These are phyloP conservation scores for Clavispora vitiphila DNA, from an alignment of 805 yeast genomes.

Conservation along the genomic window DNA sequence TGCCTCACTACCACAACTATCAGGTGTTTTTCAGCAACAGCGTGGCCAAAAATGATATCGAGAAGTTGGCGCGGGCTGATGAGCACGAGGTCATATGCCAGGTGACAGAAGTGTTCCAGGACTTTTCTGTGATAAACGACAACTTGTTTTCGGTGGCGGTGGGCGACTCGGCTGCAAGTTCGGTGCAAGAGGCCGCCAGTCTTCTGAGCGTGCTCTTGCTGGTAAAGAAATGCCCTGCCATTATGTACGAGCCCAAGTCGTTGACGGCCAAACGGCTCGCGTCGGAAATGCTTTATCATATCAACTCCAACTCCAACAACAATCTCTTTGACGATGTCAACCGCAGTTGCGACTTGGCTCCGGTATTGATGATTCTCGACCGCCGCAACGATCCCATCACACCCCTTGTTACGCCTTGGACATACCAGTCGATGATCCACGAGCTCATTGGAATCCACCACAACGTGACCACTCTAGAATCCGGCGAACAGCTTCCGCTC, in stretches of 20 bases:
- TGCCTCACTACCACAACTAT: conserved; percentile 78
- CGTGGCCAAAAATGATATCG: conserved; percentile 72
- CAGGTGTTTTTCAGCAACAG: conserved; percentile 74
- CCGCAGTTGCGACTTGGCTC: conserved; percentile 58
- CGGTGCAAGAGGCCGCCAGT: conserved; percentile 31
- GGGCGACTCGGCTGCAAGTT: conserved; percentile 14
- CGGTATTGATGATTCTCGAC: conserved; percentile 72
- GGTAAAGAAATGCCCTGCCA: conserved; percentile 69
- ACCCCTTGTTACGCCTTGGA: conserved; percentile 92
- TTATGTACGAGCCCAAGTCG: conserved; percentile 73
- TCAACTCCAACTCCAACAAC: conserved; percentile 48
- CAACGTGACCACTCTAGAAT: conserved; percentile 67
- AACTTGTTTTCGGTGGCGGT: conserved; percentile 48
- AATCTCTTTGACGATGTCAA: conserved; percentile 64
- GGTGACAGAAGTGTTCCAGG: conserved; percentile 82
- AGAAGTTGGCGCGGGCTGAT: conserved; percentile 85
- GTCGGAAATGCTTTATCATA: conserved; percentile 54
- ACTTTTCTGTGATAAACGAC: conserved; percentile 68
- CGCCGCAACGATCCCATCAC: conserved; percentile 89
- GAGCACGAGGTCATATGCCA: conserved; percentile 72
- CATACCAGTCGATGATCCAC: conserved; percentile 96
- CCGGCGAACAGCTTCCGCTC: conserved; percentile 46
- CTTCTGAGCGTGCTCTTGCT: conserved; percentile 61
- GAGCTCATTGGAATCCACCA: conserved; percentile 80
- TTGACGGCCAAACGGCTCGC: conserved; percentile 62